A percentile compares a stretch with the other conserved stretches of the same genome.
These are phyloP conservation scores for Suillus subalutaceus DNA, from an alignment of 768 basidiomycete species.

Conservation along the genomic window DNA sequence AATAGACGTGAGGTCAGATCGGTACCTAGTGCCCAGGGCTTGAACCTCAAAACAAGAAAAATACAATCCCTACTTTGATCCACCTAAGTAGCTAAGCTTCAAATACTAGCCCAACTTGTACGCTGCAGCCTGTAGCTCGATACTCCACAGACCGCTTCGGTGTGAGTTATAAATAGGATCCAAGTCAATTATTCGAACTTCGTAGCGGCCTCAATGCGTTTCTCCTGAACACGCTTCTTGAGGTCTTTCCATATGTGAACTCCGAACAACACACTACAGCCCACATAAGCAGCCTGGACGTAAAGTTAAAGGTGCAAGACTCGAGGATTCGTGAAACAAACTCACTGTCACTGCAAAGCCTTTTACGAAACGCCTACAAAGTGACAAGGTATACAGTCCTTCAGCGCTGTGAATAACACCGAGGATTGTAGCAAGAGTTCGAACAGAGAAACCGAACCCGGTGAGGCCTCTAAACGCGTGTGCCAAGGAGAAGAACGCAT, in stretches of 20 bases:
- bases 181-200: conserved; percentile 55
- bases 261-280: conserved; percentile 53
- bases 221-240: conserved; percentile 59
- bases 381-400: conserved; percentile 28
- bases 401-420: conserved; percentile 26
- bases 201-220: conserved; percentile 79
- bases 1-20: background rate
- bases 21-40: background rate
- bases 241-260: conserved; percentile 57
- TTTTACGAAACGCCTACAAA: conserved; percentile 33
- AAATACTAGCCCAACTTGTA: background rate
- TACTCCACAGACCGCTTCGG: background rate
- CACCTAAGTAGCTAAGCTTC: background rate
- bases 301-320: background rate
- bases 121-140: background rate
- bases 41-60: background rate
- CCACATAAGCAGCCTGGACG: conserved; percentile 53
- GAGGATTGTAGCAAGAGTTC: conserved; percentile 10
- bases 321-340: background rate
- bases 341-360: conserved; percentile 25
- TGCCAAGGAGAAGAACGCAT: conserved; percentile 25
- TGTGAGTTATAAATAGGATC: background rate
- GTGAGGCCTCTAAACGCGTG: conserved; percentile 15
- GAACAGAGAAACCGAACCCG: conserved; percentile 21
- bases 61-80: background rate